Base-by-base conservation (phyloP, 352 stramenopile species). In the Phytopythium vexans region DNA sequence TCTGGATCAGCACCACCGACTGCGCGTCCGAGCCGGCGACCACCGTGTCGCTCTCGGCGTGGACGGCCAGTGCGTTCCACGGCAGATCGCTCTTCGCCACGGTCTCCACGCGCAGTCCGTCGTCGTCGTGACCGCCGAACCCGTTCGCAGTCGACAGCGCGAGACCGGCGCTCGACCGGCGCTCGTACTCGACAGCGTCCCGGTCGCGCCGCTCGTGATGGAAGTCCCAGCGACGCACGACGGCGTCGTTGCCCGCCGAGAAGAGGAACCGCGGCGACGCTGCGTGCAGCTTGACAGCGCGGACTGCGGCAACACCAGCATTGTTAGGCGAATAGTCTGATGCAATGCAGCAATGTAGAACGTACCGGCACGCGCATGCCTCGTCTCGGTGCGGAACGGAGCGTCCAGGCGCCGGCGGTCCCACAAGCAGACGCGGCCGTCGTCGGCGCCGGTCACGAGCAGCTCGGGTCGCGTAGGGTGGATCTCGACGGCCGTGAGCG, bases 381-480 rank as follows among this genome's bases (percentile, higher is more conserved):
- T 73, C n/a, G 54, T 47, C 42, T 92, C 80, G 8, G 78, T 77
- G 11, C 82, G 79, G 59, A 90, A 82, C 3, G 83, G 81, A 10
- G 64, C 50, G 39, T 84, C 67, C 4, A 92, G 67, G 43, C 82
- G 82, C 14, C 83, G 81, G 39, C 82, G 74, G 64, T 93, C 83
- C 83, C 83, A 93, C 31, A 91, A 74, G 36, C 65, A 72, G 27
- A 93, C 64, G 34, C 70, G 70, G 15, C 83, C 83, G 35, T 93
- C 81, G 44, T 86, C 66, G 27, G 70, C 68, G 43, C 83, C 83
- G 0, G 83, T 90, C 50, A 93, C 64, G 44, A 93, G 64, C 33
- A 93, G 48, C 57, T 93, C 83, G 6, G 83, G 83, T 3, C 81
- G 78, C 14, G 83, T 92, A 39, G 83, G 83, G 38, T 93, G 83